A percentile compares a stretch with the other conserved stretches of the same genome.
Conservation (phyloP, 2,329 filamentous ascomycete species). For the Parastagonospora avenae region DNA sequence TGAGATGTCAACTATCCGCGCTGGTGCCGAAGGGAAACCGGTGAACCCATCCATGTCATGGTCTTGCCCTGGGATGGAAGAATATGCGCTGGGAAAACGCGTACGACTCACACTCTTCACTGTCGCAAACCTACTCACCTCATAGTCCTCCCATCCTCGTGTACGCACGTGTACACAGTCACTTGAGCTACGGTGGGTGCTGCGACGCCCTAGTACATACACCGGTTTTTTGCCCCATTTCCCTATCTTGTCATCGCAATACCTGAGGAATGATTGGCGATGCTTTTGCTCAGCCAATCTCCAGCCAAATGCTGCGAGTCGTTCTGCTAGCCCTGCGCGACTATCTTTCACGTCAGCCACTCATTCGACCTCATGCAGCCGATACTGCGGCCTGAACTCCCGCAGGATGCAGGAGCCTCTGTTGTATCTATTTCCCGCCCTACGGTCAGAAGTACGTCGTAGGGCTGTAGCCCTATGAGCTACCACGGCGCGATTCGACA, state of each 20-base stretch:
- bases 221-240: conserved; percentile 31
- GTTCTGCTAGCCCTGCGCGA: background rate
- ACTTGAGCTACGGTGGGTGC: conserved; percentile 9
- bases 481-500: background rate
- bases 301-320: background rate
- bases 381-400: conserved; percentile 1
- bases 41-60: too few relatives aligned
- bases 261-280: conserved; percentile 10
- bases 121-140: background rate
- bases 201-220: conserved; percentile 14
- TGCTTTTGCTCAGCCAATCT: conserved; percentile 5
- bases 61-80: too few relatives aligned
- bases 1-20: background rate
- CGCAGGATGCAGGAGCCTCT: conserved; percentile 1
- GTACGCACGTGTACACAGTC: background rate
- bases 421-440: background rate
- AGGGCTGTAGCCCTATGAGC: conserved; percentile 15
- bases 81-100: background rate
- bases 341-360: conserved; percentile 1
- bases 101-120: background rate
- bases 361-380: conserved; percentile 8
- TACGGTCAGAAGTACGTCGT: background rate
- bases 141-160: background rate
- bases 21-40: too few relatives aligned
- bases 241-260: conserved; percentile 18